These are phyloP conservation scores for Wickerhamiella brachini DNA, from an alignment of 805 yeast species.

Conservation along the genomic window DNA sequence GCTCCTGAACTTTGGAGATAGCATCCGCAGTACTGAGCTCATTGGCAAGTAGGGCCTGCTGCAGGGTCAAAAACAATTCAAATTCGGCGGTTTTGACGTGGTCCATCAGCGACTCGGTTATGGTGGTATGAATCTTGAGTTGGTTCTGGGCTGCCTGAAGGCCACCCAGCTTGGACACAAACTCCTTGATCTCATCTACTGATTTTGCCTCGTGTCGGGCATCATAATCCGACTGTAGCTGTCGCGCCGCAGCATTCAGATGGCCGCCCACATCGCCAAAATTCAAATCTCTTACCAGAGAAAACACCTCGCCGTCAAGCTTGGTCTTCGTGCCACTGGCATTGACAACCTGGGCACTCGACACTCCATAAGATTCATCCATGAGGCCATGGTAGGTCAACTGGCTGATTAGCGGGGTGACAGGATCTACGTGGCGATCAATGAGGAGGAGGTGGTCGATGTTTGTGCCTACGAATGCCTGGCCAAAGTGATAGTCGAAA, in stretches of 20 bases:
- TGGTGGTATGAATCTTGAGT: conserved; percentile 55
- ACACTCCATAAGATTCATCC: conserved; percentile 51
- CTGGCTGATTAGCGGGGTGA: conserved; percentile 62
- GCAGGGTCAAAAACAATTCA: conserved; percentile 21
- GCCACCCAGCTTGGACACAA: conserved; percentile 56
- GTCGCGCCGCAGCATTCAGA: conserved; percentile 56
- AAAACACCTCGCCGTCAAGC: conserved; percentile 13
- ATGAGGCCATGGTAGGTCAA: conserved; percentile 71
- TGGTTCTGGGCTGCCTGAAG: conserved; percentile 55
- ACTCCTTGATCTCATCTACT: conserved; percentile 49
- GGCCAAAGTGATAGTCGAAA: conserved; percentile 20
- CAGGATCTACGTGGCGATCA: conserved; percentile 63
- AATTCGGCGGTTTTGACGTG: conserved; percentile 28
- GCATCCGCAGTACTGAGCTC: conserved; percentile 29
- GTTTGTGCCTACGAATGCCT: conserved; percentile 20
- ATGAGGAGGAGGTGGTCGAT: conserved; percentile 55
- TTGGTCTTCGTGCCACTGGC: not conserved
- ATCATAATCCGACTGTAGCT: conserved; percentile 56
- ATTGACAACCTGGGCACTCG: conserved; percentile 22
- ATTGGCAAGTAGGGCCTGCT: conserved; percentile 52
- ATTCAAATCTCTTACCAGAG: conserved; percentile 45
- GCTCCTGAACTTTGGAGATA: conserved; percentile 31
- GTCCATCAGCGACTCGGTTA: conserved; percentile 53
- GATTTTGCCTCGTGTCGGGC: conserved; percentile 36
- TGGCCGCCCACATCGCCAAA: conserved; percentile 68